phyloP scores from a whole-genome alignment of 2,329 filamentous ascomycete species.

The Ophiocordyceps camponoti-leonardi region DNA sequence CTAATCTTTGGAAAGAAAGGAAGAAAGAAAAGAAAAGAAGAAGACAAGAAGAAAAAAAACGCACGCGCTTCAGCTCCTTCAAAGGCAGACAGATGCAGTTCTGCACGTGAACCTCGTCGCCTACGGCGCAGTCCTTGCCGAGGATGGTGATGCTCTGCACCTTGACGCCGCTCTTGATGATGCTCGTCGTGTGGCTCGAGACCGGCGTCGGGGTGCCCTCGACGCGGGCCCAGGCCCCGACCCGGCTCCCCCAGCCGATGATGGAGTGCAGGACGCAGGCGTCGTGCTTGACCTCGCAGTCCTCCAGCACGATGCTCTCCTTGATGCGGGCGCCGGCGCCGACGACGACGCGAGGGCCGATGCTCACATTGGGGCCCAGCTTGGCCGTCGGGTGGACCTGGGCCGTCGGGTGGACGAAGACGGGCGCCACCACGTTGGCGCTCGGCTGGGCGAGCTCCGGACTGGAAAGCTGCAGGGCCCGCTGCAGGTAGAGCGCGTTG shows the following conservation, averaged over 20 bases:
- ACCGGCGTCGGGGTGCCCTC: conserved; percentile 85
- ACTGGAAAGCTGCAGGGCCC: conserved; percentile 72
- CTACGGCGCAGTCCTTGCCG: conserved; percentile 88
- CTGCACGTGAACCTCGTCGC: conserved; percentile 87
- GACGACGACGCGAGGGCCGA: conserved; percentile 73
- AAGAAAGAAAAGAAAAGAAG: background rate
- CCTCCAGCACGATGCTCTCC: conserved; percentile 90
- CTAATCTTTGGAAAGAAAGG: too few species aligned
- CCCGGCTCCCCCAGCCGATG: conserved; percentile 88
- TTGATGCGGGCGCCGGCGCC: conserved; percentile 84
- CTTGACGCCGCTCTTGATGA: conserved; percentile 95
- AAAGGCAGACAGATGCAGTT: conserved; percentile 96
- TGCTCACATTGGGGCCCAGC: conserved; percentile 89
- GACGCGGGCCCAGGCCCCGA: conserved; percentile 95
- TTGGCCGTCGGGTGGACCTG: conserved; percentile 88
- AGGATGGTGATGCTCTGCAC: conserved; percentile 97
- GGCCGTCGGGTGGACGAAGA: conserved; percentile 88
- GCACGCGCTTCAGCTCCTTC: conserved; percentile 91
- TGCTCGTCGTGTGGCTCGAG: conserved; percentile 78
- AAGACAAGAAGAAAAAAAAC: conserved; percentile 15
- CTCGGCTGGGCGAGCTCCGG: conserved; percentile 65
- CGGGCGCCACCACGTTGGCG: conserved; percentile 75
- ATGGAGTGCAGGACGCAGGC: conserved; percentile 92
- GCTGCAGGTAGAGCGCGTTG: conserved; percentile 89
- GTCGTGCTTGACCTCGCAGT: conserved; percentile 91